A percentile compares a stretch with the other conserved stretches of the same genome.
Evolutionary conservation across 805 yeast genomes (phyloP).

Genomic region (Grigorovia humatica): DNA sequence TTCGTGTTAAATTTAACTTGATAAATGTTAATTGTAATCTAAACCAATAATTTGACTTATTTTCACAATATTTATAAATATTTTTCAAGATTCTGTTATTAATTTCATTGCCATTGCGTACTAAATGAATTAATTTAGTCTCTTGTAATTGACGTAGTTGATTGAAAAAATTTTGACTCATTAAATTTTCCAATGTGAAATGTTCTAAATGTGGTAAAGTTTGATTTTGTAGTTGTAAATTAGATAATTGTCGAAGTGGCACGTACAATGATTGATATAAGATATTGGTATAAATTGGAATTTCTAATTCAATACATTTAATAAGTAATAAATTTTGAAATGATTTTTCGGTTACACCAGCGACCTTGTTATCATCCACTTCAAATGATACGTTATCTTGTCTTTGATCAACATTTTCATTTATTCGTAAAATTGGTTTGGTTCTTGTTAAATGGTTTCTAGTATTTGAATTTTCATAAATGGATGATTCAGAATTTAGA

Average conservation of each 20-base stretch:
- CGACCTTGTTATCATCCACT: neutral
- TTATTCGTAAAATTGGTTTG: no score
- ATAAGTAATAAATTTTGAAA: neutral
- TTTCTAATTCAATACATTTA: neutral
- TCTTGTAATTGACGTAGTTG: conserved; percentile 4
- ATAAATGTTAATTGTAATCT: neutral
- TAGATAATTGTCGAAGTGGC: neutral
- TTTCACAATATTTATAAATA: conserved; percentile 7
- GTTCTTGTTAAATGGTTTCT: no score
- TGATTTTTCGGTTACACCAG: neutral
- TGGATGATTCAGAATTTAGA: neutral
- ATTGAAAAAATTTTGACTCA: neutral
- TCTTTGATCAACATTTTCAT: neutral
- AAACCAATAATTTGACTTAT: conserved; percentile 2
- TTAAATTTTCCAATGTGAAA: neutral
- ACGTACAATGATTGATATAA: neutral
- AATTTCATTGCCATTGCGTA: neutral
- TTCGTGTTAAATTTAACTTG: neutral
- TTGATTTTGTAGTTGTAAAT: neutral
- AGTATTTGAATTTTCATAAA: no score
- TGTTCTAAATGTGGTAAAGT: neutral
- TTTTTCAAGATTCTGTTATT: neutral
- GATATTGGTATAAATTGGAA: neutral
- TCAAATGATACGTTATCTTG: neutral
- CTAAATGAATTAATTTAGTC: neutral